phyloP scores from a whole-genome alignment of 2,329 filamentous ascomycete species.

The Phialophora chinensis region DNA sequence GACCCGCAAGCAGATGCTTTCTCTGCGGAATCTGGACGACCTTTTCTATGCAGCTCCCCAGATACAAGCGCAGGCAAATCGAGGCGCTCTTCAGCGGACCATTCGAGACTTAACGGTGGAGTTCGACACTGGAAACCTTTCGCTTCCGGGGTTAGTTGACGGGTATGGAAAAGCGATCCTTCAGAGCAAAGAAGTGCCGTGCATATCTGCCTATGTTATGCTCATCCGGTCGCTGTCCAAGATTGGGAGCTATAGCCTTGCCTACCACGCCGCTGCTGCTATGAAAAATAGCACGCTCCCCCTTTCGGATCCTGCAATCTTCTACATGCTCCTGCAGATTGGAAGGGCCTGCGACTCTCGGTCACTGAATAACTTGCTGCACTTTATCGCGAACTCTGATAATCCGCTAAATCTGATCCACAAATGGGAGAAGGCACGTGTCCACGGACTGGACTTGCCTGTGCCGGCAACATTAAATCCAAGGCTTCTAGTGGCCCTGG shows the following conservation, averaged over 20 bases:
- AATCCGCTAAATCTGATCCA: conserved; percentile 23
- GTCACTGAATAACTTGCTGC: conserved; percentile 30
- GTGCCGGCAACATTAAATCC: conserved; percentile 32
- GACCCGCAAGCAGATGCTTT: conserved; percentile 28
- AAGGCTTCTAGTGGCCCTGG: conserved; percentile 28
- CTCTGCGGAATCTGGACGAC: conserved; percentile 18
- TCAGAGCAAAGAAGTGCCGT: conserved; percentile 28
- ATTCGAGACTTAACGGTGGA: conserved; percentile 27
- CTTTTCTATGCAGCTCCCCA: conserved; percentile 22
- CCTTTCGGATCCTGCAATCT: conserved; percentile 30
- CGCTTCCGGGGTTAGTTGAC: conserved; percentile 26
- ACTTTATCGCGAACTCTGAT: conserved; percentile 24
- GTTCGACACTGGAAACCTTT: conserved; percentile 26
- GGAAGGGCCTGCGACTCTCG: conserved; percentile 29
- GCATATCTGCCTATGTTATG: conserved; percentile 26
- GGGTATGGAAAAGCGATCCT: conserved; percentile 32
- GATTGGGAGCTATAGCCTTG: conserved; percentile 23
- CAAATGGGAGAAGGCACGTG: conserved; percentile 30
- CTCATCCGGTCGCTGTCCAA: conserved; percentile 31
- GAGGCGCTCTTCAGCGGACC: conserved; percentile 18
- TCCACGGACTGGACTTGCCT: conserved; percentile 33
- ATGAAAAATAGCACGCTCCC: conserved; percentile 32
- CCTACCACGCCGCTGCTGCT: conserved; percentile 32
- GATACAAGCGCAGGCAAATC: conserved; percentile 24
- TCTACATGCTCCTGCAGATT: conserved; percentile 29